phyloP scores from a whole-genome alignment of 495 filamentous ascomycete genomes.

The Penicillium macrosclerotiorum region DNA sequence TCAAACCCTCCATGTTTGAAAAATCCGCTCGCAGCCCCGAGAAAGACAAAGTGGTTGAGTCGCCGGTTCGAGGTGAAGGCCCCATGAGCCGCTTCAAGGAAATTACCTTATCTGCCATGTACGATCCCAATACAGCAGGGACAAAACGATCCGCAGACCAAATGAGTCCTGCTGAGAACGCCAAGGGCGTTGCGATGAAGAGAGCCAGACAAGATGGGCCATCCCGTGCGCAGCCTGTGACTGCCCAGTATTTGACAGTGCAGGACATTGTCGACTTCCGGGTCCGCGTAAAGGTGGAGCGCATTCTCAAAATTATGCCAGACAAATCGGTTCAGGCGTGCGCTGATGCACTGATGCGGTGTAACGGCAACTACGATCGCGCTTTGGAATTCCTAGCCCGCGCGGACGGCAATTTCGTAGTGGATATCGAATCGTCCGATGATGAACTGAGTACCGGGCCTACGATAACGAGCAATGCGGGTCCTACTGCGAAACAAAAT shows the following conservation, averaged over 20 bases:
- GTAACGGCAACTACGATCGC: conserved; percentile 57
- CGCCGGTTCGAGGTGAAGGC: conserved; percentile 26
- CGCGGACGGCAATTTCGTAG: not conserved
- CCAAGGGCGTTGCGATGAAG: conserved; percentile 40
- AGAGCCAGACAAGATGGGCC: conserved; percentile 50
- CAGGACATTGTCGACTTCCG: conserved; percentile 56
- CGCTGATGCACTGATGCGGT: conserved; percentile 49
- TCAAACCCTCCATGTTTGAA: conserved; percentile 67
- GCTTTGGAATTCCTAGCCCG: conserved; percentile 52
- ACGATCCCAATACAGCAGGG: conserved; percentile 34
- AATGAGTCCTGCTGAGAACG: conserved; percentile 38
- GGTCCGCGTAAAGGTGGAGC: conserved; percentile 52
- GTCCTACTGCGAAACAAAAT: conserved; percentile 49
- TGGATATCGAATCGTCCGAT: conserved; percentile 32
- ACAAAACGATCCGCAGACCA: conserved; percentile 46
- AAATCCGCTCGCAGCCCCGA: conserved; percentile 35
- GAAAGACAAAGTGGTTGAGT: conserved; percentile 40
- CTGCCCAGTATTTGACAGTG: conserved; percentile 34
- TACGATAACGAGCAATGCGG: conserved; percentile 13
- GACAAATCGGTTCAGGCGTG: conserved; percentile 47
- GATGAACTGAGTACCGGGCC: conserved; percentile 36
- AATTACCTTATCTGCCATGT: conserved; percentile 46
- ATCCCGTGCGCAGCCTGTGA: conserved; percentile 52
- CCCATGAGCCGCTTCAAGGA: conserved; percentile 45
- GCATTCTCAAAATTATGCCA: conserved; percentile 54